Evolutionary conservation across 306 rosid genomes (phyloP).

Genomic region (Quercus dentata): DNA sequence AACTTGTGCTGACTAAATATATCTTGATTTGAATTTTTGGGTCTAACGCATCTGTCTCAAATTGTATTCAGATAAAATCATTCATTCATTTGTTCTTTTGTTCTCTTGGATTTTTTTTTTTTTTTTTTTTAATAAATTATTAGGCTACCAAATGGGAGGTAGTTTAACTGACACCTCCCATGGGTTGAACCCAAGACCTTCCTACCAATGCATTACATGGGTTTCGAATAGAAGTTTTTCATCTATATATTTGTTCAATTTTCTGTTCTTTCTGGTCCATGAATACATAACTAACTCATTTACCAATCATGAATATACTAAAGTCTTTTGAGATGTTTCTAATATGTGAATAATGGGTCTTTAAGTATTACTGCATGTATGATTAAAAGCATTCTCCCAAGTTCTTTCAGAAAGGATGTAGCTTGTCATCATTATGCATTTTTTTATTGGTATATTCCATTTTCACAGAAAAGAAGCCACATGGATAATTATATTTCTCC

Average conservation of each 20-base stretch:
- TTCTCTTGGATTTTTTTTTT: background rate
- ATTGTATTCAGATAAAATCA: too few species aligned
- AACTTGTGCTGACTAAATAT: background rate
- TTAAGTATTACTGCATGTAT: too few species aligned
- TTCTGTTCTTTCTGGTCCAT: background rate
- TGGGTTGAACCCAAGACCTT: background rate
- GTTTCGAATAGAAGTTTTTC: too few species aligned
- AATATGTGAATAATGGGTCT: too few species aligned
- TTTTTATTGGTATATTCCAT: background rate
- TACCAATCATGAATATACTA: too few species aligned
- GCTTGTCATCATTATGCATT: background rate
- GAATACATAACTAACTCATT: too few species aligned
- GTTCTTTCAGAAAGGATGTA: background rate
- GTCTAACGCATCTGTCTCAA: background rate
- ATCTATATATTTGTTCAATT: background rate
- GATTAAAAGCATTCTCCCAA: background rate
- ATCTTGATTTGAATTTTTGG: background rate
- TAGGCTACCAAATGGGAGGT: background rate
- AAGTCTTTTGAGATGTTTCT: too few species aligned
- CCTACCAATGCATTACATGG: background rate
- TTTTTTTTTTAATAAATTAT: background rate
- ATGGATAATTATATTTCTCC: background rate
- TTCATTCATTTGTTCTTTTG: too few species aligned
- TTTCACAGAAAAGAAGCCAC: background rate
- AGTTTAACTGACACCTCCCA: background rate